These are phyloP conservation scores for Wickerhamomyces silvicola DNA, from an alignment of 805 yeast genomes.

Conservation along the genomic window DNA sequence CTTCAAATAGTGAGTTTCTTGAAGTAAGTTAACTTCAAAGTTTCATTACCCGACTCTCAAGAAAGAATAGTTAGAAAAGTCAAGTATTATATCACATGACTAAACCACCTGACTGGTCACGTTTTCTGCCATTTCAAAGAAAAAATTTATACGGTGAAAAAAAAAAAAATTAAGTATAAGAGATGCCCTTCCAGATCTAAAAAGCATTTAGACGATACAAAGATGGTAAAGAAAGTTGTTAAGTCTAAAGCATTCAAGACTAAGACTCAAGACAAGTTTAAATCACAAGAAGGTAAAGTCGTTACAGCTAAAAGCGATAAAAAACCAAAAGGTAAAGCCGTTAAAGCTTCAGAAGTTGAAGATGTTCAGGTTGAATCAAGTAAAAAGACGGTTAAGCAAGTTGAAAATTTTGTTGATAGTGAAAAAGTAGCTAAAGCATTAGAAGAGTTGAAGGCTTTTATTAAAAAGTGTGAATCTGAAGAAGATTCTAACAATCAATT, in stretches of 20 bases:
- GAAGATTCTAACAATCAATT: constrained; percentile 38
- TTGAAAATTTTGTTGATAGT: constrained; percentile 20
- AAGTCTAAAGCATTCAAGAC: constrained; percentile 14
- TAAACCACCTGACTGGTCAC: background rate
- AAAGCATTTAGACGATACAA: no score
- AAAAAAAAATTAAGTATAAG: constrained; percentile 9
- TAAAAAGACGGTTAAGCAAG: constrained; percentile 5
- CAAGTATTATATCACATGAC: no score
- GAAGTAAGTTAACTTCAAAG: no score
- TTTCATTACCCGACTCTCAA: no score
- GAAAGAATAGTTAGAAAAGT: no score
- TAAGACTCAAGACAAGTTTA: constrained; percentile 6
- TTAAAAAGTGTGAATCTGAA: constrained; percentile 30
- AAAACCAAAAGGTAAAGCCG: constrained; percentile 24
- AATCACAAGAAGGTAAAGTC: background rate
- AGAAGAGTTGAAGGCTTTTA: constrained; percentile 58
- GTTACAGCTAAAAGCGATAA: constrained; percentile 4
- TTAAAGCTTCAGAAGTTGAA: constrained; percentile 16
- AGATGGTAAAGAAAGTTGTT: constrained; percentile 9
- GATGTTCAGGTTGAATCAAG: constrained; percentile 6
- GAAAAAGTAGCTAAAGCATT: constrained; percentile 44
- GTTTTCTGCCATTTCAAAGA: background rate
- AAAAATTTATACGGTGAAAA: background rate
- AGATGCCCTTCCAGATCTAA: constrained; percentile 13
- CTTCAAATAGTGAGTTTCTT: no score